Percentiles rank a stretch among this genome's conserved stretches.
phyloP scores from a whole-genome alignment of 768 basidiomycete species.

The Porphyrellus cyaneotinctus region DNA sequence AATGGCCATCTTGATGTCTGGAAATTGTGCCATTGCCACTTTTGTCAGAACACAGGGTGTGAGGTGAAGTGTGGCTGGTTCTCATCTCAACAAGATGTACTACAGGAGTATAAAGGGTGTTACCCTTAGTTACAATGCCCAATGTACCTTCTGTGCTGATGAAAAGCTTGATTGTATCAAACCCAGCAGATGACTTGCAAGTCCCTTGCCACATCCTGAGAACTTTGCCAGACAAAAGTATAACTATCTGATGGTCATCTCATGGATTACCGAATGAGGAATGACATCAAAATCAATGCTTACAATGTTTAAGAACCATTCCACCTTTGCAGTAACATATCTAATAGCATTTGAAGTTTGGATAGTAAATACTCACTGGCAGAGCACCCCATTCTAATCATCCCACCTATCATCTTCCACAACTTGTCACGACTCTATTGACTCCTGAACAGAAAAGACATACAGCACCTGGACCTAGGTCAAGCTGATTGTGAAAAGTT shows the following conservation, averaged over 20 bases:
- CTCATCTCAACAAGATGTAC: neutral
- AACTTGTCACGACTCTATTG: constrained; percentile 8
- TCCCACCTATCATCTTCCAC: constrained; percentile 74
- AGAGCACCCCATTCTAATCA: constrained; percentile 83
- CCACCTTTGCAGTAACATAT: constrained; percentile 83
- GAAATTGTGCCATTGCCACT: constrained; percentile 88
- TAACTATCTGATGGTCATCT: constrained; percentile 56
- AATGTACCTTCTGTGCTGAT: constrained; percentile 89
- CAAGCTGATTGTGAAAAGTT: constrained; percentile 43
- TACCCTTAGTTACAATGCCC: constrained; percentile 86
- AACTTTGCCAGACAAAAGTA: constrained; percentile 79
- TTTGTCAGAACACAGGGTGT: constrained; percentile 77
- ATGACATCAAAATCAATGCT: constrained; percentile 23
- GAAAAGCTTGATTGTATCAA: constrained; percentile 83
- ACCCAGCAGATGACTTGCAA: constrained; percentile 84
- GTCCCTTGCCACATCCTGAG: constrained; percentile 80
- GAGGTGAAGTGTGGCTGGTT: constrained; percentile 74
- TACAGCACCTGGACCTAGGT: constrained; percentile 69
- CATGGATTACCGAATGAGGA: neutral
- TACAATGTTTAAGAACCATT: constrained; percentile 83
- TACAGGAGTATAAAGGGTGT: neutral
- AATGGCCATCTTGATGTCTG: constrained; percentile 71
- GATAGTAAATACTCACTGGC: constrained; percentile 53
- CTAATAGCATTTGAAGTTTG: constrained; percentile 60
- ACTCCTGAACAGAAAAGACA: constrained; percentile 20